phyloP scores from a whole-genome alignment of 2,329 filamentous ascomycete species.

The Plectosphaerella plurivora region DNA sequence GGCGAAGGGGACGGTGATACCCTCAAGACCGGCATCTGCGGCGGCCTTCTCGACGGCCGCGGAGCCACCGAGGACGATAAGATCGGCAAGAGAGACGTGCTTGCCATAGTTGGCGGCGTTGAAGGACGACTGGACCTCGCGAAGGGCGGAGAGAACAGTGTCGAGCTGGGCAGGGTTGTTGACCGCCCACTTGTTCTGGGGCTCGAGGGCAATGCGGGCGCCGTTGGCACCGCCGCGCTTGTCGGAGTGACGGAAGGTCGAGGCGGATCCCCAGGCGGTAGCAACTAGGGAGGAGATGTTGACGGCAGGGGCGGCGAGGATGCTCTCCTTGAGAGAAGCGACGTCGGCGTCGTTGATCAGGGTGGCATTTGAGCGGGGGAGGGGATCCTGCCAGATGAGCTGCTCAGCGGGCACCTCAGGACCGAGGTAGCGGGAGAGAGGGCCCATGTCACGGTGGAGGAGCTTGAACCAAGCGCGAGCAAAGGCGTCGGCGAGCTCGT shows the following conservation, averaged over 20 bases:
- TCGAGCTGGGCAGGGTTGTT: conserved; percentile 68
- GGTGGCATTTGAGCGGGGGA: conserved; percentile 54
- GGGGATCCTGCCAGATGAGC: conserved; percentile 70
- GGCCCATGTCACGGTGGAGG: conserved; percentile 74
- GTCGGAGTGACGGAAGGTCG: conserved; percentile 70
- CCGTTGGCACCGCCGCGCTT: conserved; percentile 82
- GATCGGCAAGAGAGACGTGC: conserved; percentile 73
- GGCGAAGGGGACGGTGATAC: conserved; percentile 63
- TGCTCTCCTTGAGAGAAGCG: conserved; percentile 59
- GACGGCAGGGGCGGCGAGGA: conserved; percentile 54
- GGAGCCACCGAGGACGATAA: conserved; percentile 70
- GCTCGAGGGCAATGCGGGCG: conserved; percentile 68
- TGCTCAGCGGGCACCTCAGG: conserved; percentile 68
- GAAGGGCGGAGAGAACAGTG: conserved; percentile 57
- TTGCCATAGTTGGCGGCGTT: conserved; percentile 49
- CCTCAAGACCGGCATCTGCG: conserved; percentile 30
- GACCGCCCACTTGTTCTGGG: conserved; percentile 67
- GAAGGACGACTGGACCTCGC: conserved; percentile 63
- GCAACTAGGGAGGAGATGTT: conserved; percentile 56
- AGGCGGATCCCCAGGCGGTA: conserved; percentile 65
- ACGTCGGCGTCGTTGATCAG: conserved; percentile 59
- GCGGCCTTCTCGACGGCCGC: conserved; percentile 72
- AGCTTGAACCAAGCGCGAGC: conserved; percentile 79
- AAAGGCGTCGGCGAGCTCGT: conserved; percentile 66
- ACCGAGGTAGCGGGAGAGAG: conserved; percentile 64